Evolutionary conservation across 139 green algal genomes (phyloP).

Genomic region (Picochlorum costavermella): DNA sequence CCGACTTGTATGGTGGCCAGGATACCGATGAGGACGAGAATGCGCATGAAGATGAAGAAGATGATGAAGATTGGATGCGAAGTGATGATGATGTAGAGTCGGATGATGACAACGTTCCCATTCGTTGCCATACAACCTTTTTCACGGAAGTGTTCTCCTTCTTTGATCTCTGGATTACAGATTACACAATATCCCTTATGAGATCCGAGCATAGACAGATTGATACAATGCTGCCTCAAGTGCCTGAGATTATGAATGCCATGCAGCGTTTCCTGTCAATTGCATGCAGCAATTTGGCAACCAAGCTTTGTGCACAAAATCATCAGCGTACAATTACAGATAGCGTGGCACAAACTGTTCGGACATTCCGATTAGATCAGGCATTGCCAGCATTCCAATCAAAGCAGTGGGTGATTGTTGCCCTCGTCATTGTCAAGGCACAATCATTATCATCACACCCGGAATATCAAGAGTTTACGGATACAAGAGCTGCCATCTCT

Average conservation of each 20-base stretch:
- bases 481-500: constrained; percentile 20
- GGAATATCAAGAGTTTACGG: constrained; percentile 12
- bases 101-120: neutral
- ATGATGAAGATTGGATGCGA: neutral
- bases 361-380: constrained; percentile 13
- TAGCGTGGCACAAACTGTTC: constrained; percentile 7
- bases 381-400: constrained; percentile 22
- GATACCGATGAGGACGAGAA: neutral
- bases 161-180: constrained; percentile 25
- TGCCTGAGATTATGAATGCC: neutral
- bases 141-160: constrained; percentile 23
- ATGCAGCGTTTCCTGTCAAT: constrained; percentile 1
- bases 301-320: constrained; percentile 3
- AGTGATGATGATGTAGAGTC: neutral
- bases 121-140: constrained; percentile 8
- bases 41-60: neutral
- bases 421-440: constrained; percentile 24
- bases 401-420: constrained; percentile 26
- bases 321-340: constrained; percentile 8
- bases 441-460: constrained; percentile 22
- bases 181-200: constrained; percentile 6
- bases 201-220: neutral
- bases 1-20: constrained; percentile 12
- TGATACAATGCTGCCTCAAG: neutral
- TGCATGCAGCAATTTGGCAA: constrained; percentile 3